These are phyloP conservation scores for Candida rishiriensis DNA, from an alignment of 805 yeast species.

Conservation along the genomic window DNA sequence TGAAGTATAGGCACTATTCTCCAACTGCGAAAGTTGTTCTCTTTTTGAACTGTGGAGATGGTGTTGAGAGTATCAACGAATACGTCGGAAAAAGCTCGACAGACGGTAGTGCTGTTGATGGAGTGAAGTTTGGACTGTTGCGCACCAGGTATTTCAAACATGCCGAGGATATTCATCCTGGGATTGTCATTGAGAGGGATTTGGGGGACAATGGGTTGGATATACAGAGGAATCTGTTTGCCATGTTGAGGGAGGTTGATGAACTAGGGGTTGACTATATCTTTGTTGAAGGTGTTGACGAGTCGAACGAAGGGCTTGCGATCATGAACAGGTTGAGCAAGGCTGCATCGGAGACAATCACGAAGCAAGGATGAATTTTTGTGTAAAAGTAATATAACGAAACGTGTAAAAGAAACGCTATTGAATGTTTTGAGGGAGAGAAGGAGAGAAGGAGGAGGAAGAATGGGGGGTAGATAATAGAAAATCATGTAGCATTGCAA, in stretches of 20 bases:
- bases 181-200: conserved; percentile 27
- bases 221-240: conserved; percentile 73
- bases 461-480: too few species aligned
- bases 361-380: conserved; percentile 1
- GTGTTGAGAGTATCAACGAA: conserved; percentile 21
- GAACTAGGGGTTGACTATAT: conserved; percentile 62
- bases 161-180: conserved; percentile 11
- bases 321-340: conserved; percentile 87
- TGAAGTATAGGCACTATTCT: conserved; percentile 95
- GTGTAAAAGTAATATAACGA: too few species aligned
- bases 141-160: conserved; percentile 35
- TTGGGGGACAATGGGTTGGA: conserved; percentile 49
- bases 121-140: conserved; percentile 47
- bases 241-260: conserved; percentile 71
- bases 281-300: conserved; percentile 78
- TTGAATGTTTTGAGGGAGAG: too few species aligned
- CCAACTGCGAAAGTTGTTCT: conserved; percentile 81
- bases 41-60: conserved; percentile 48
- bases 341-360: conserved; percentile 58
- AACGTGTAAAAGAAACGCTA: not conserved
- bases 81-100: conserved; percentile 6
- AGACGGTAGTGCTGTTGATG: not conserved
- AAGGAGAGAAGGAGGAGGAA: too few species aligned
- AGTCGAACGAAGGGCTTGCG: conserved; percentile 80
- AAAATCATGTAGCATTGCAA: not conserved